phyloP scores from a whole-genome alignment of 352 stramenopile species.

The Phytophthora cajani region DNA sequence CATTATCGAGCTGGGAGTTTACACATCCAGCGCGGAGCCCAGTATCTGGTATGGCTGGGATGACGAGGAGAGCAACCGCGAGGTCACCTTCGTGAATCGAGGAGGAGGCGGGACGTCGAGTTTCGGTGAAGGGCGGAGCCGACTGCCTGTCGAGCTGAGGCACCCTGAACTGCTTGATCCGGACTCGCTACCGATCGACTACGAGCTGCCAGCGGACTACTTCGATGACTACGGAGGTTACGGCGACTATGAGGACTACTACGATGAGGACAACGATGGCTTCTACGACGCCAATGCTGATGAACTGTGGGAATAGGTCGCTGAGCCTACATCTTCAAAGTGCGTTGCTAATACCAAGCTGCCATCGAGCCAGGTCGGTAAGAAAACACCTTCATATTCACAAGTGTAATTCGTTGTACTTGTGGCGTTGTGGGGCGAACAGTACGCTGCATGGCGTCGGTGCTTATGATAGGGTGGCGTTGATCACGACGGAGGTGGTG shows the following conservation, averaged over 20 bases:
- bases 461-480: conserved; percentile 35
- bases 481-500: conserved; percentile 50
- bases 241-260: conserved; percentile 23
- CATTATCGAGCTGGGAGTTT: conserved; percentile 51
- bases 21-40: conserved; percentile 36
- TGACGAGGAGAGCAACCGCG: conserved; percentile 33
- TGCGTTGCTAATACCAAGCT: not conserved
- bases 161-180: conserved; percentile 39
- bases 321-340: not conserved
- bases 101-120: not conserved
- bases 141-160: conserved; percentile 27
- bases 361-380: not conserved
- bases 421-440: not conserved
- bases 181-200: conserved; percentile 46
- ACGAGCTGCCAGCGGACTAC: conserved; percentile 41
- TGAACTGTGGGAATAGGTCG: conserved; percentile 24
- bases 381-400: conserved; percentile 1
- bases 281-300: conserved; percentile 35
- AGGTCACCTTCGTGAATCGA: conserved; percentile 37
- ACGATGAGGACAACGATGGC: conserved; percentile 20
- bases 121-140: conserved; percentile 7
- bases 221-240: conserved; percentile 36
- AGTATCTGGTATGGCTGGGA: conserved; percentile 55
- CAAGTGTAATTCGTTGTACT: not conserved
- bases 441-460: not conserved